These are phyloP conservation scores for Trichosanthes cucumerina DNA, from an alignment of 306 rosid species.

Conservation along the genomic window DNA sequence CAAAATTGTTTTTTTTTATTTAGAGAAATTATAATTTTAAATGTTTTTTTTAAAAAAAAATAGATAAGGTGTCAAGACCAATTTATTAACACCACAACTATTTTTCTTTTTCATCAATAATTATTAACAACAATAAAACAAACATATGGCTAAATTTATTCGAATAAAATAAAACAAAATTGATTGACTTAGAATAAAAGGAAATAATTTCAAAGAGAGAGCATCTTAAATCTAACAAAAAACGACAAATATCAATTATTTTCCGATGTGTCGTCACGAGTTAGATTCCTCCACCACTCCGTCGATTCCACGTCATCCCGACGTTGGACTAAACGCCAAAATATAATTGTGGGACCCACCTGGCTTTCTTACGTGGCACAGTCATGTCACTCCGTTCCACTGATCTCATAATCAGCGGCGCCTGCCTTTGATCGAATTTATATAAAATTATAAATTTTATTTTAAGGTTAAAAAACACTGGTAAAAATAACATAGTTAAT, in stretches of 20 bases:
- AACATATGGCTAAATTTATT: background rate
- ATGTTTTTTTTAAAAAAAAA: too few species aligned
- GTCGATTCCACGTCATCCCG: background rate
- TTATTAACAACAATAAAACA: background rate
- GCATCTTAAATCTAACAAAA: background rate
- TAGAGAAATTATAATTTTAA: background rate
- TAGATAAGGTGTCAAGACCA: background rate
- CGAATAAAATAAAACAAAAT: background rate
- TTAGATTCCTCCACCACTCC: background rate
- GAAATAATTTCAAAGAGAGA: background rate
- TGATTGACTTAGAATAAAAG: background rate
- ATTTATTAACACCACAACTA: background rate
- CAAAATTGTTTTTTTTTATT: background rate
- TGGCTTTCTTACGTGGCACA: background rate
- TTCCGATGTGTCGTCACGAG: background rate
- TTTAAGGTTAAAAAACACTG: too few species aligned
- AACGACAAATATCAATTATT: constrained; percentile 3
- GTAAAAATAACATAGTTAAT: too few species aligned
- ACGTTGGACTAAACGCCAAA: background rate
- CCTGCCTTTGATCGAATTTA: background rate
- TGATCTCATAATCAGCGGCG: background rate
- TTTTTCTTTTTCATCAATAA: background rate
- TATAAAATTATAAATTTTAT: too few species aligned
- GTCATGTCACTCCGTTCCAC: background rate
- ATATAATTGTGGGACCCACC: background rate